phyloP scores from a whole-genome alignment of 2,329 filamentous ascomycete species.

The Ophiostoma fasciatum region DNA sequence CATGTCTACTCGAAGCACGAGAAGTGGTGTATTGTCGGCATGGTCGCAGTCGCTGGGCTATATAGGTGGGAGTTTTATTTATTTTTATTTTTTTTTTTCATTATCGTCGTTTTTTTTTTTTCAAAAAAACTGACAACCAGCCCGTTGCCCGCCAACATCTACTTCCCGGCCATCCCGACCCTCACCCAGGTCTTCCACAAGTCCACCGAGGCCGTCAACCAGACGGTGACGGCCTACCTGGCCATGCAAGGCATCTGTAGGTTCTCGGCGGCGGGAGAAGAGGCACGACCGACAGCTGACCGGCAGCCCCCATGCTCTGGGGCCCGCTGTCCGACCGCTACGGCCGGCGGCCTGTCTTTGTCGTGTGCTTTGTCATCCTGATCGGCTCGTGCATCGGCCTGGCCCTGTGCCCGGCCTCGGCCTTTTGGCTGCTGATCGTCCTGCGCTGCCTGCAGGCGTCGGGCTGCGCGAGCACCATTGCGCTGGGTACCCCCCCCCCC shows the following conservation, averaged over 20 bases:
- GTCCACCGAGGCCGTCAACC: constrained; percentile 18
- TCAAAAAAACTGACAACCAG: too few species aligned
- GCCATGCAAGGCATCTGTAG: constrained; percentile 17
- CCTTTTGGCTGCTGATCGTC: constrained; percentile 20
- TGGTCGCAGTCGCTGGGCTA: constrained; percentile 16
- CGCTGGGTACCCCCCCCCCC: too few species aligned
- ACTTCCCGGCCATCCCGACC: constrained; percentile 19
- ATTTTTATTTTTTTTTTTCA: too few species aligned
- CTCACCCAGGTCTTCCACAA: constrained; percentile 16
- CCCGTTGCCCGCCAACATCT: constrained; percentile 21
- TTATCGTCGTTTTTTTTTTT: too few species aligned
- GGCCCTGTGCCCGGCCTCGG: constrained; percentile 17
- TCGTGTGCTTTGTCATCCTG: constrained; percentile 18
- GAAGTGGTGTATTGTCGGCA: constrained; percentile 16
- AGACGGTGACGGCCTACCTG: constrained; percentile 20
- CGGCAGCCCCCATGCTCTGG: constrained; percentile 19
- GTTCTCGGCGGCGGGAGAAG: too few species aligned
- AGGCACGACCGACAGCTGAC: too few species aligned
- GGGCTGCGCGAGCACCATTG: constrained; percentile 21
- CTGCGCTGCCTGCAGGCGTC: constrained; percentile 18
- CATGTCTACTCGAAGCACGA: constrained; percentile 14
- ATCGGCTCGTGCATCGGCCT: constrained; percentile 19
- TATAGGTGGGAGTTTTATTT: constrained; percentile 8
- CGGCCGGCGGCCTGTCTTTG: constrained; percentile 18
- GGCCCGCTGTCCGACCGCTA: constrained; percentile 20